These are phyloP conservation scores for Brettanomyces sp. DNA, from an alignment of 805 yeast species.

Conservation along the genomic window DNA sequence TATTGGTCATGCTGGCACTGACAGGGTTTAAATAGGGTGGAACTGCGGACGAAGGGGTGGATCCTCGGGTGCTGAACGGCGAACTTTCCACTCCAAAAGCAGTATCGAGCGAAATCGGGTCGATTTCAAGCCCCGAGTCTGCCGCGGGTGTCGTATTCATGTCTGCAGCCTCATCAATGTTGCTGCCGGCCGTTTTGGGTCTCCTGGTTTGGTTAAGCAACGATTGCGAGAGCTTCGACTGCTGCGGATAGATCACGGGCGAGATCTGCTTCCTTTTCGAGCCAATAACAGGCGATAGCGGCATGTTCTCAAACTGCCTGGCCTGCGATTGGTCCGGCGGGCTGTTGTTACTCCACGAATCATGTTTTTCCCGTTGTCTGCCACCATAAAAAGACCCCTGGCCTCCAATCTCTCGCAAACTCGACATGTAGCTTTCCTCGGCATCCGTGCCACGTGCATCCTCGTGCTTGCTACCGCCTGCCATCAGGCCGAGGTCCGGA, in stretches of 20 bases:
- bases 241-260: conserved; percentile 15
- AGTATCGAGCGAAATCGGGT: background rate
- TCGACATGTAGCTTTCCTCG: no score
- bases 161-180: background rate
- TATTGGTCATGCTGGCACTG: background rate
- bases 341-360: no score
- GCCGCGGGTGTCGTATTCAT: background rate
- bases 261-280: conserved; percentile 18
- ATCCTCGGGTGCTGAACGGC: conserved; percentile 1
- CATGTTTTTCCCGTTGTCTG: no score
- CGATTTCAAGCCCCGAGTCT: background rate
- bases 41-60: conserved; percentile 1
- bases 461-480: background rate
- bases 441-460: no score
- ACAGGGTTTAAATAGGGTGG: background rate
- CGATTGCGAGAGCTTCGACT: conserved; percentile 22
- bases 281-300: conserved; percentile 3
- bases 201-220: conserved; percentile 5
- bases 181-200: background rate
- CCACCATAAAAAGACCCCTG: no score
- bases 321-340: no score
- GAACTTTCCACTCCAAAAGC: background rate
- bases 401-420: no score
- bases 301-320: no score
- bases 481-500: conserved; percentile 20